Evolutionary conservation across 75 land plant species (phyloP), one percentile per base, ranked within the genome.

Genomic region (Picea sitchensis): DNA sequence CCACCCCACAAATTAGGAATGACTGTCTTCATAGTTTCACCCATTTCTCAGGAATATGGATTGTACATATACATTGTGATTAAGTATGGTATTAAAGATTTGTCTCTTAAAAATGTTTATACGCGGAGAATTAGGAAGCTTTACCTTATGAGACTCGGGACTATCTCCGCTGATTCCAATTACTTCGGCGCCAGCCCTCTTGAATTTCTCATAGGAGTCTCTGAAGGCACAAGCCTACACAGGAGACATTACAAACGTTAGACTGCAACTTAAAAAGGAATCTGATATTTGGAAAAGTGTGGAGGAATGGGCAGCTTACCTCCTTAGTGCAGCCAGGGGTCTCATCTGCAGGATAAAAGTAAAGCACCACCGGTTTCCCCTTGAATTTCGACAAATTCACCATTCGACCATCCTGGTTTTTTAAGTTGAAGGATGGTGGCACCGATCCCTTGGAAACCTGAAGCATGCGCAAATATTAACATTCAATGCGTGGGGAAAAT

Each of bases 261-360:
- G 11, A 1, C 11, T 20, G 56, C 56, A 51, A 2, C 2, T 51
- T 51, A 51, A 9, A 51, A 51, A 51, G 12, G 1, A 51, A 51
- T 51, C 9, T 51, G 56, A 51, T 51, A 51, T 9, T 9, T 30
- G 20, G 23, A 38, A 51, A 51, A 65, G 30, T 30, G 17, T 3
- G 14, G 20, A 23, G 58, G 14, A 75, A 44, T 9, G 4, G 71
- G 71, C 60, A 58, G 21, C 64, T 64, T 77, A 95, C 98, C 93
- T 98, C 89, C 82, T 95, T 98, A 58, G 99, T 98, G 86, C 99
- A 98, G 5, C 99, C 96, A 14, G 99, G 99, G 61, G 90, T 91
- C 64, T 98, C 98, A 82, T 95, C 98, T 34, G 96, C 99, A 68
- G 99, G 99, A 67, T 98, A 98, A 86, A 98, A 98, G 81, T 98